Evolutionary conservation across 495 filamentous ascomycete species (phyloP).

Genomic region (Daldinia childiae): DNA sequence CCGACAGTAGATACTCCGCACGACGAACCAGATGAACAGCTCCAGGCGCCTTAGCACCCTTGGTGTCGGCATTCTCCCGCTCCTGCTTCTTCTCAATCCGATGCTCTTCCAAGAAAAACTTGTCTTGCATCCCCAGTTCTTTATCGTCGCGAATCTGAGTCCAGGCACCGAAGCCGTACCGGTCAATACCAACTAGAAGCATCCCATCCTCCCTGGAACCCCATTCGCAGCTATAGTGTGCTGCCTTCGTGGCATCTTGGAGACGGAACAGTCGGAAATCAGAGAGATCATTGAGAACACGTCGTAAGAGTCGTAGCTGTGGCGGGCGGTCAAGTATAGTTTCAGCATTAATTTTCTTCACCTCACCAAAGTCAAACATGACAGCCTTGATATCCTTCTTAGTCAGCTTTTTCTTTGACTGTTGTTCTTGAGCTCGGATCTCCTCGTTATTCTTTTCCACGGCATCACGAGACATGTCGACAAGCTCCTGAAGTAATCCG

Average conservation of each 20-base stretch:
- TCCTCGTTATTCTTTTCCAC: constrained; percentile 75
- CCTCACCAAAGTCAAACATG: constrained; percentile 88
- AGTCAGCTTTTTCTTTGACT: constrained; percentile 75
- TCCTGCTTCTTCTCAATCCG: constrained; percentile 97
- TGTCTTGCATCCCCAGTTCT: constrained; percentile 86
- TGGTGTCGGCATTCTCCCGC: constrained; percentile 77
- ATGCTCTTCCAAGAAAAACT: constrained; percentile 97
- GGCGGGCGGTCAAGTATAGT: constrained; percentile 88
- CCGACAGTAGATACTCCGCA: constrained; percentile 91
- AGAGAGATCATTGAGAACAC: constrained; percentile 68
- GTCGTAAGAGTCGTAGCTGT: constrained; percentile 84
- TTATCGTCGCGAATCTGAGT: constrained; percentile 88
- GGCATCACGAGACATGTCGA: constrained; percentile 66
- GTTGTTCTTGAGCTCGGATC: constrained; percentile 76
- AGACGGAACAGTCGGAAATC: constrained; percentile 84
- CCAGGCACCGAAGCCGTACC: constrained; percentile 96
- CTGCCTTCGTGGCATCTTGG: constrained; percentile 87
- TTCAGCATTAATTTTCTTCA: constrained; percentile 93
- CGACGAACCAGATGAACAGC: constrained; percentile 96
- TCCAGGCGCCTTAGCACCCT: constrained; percentile 87
- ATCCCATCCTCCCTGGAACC: constrained; percentile 94
- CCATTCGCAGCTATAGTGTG: constrained; percentile 87
- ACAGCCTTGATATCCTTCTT: constrained; percentile 98
- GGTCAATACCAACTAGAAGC: constrained; percentile 90
- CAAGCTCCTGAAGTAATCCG: constrained; percentile 64